Evolutionary conservation across 1,284 basidiomycete species (phyloP), one percentile per base, ranked within the genome.

Genomic region (Gymnopus androsaceus): DNA sequence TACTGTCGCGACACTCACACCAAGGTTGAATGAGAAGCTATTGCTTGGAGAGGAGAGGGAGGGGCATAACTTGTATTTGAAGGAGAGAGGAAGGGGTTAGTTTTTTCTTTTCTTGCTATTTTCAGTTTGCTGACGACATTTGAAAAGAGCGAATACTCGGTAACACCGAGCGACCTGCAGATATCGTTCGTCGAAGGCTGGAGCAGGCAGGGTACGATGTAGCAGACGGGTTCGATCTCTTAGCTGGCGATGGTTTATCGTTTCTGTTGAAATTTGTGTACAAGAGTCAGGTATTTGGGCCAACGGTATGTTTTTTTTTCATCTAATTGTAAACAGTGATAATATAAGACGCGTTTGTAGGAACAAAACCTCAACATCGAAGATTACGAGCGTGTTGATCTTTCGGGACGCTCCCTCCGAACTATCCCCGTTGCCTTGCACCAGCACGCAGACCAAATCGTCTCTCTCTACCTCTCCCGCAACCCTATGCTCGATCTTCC

Each of bases 401-500:
- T 99, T 41, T 87, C 88, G 0, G 89, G 87, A 1, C 83, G 88
- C 52, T 87, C 92, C 64, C 77, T 99, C 14, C 90, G 92, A 58
- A 92, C 95, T 25, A 91, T 99, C 45, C 97, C 97, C 2, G 89
- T 97, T 63, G 80, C 89, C 59, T 79, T 98, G 4, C 94, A 99
- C 70, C 81, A 86, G 57, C 88, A 94, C 62, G 94, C 95, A 2
- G 86, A 92, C 64, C 85, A 85, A 49, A 95, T 99, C 66, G 79
- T 92, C 63, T 88, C 83, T 50, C 87, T 99, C 57, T 94, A 94
- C 64, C 82, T 99, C 7, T 96, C 95, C 2, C 86, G 91, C 57
- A 99, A 99, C 68, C 95, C 96, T 1, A 94, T 97, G 83, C 84
- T 95, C 53, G 96, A 99, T 69, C 88, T 99, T 34, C 97, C 97